Evolutionary conservation across 768 basidiomycete genomes (phyloP), one percentile per base, ranked within the genome.

Genomic region (Lactarius quietus): DNA sequence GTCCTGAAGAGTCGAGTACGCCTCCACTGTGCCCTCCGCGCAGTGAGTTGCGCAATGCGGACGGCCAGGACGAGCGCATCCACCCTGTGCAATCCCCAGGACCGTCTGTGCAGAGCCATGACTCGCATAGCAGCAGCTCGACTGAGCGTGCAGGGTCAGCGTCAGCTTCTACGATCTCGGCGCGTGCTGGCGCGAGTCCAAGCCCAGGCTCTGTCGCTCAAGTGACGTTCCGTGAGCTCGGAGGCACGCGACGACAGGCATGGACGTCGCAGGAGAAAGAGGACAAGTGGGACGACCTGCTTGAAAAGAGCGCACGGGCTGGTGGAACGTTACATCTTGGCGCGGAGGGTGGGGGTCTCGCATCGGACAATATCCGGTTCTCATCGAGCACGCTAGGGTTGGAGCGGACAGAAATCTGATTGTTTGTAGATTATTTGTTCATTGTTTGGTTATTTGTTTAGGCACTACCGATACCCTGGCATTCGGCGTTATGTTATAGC

Each of bases 261-360:
- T 74, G 86, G 72, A 84, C 84, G 29, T 87, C 90, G 72, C 76
- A 83, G 70, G 88, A 92, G 76, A 92, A 92, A 77, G 81, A 82
- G 8, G 83, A 81, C 15, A 83, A 83, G 70, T 92, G 89, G 89
- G 82, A 88, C 62, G 86, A 86, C 65, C 70, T 92, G 61, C 74
- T 91, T 65, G 81, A 83, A 72, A 79, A 82, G 69, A 90, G 89
- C 70, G 87, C 81, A 48, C 74, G 75, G 58, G 90, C 90, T 1
- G 90, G 90, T 1, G 90, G 90, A 52, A 92, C 90, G 59, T 72
- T 92, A 61, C 87, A 85, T 69, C 72, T 91, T 7, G 82, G 78
- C 6, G 57, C 53, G 29, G 62, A 48, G 29, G 69, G 72, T 38
- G 77, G 78, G 9, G 78, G 76, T 23, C 74, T 84, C 59, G 71